Percentiles rank a stretch among this genome's conserved stretches.
Conservation (phyloP, 257 asterid species). For the Linderniella brevidens region DNA sequence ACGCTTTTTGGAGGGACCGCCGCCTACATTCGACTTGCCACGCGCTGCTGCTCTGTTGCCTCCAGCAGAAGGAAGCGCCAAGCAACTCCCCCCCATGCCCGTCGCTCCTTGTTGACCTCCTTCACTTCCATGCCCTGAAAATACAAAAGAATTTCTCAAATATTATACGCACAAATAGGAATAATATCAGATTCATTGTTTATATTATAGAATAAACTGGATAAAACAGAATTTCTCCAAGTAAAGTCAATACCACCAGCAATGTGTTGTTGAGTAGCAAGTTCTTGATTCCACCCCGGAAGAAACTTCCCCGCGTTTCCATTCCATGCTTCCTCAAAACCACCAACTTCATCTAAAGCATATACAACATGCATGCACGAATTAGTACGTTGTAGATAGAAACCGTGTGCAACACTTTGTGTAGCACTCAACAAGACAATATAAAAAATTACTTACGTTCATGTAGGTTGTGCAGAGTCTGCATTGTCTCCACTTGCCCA, state of each 20-base stretch:
- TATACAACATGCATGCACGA: background rate
- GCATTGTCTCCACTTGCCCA: conserved; percentile 77
- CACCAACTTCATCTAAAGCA: conserved; percentile 46
- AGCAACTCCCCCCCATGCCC: no score
- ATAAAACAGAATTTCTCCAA: no score
- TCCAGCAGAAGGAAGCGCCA: no score
- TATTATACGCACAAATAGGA: no score
- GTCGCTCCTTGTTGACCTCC: no score
- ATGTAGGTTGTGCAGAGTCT: conserved; percentile 68
- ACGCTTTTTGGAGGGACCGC: no score
- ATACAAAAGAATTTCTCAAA: no score
- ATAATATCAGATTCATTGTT: no score
- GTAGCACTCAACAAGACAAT: background rate
- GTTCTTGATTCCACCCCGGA: conserved; percentile 35
- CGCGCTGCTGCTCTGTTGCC: no score
- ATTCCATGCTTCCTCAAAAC: conserved; percentile 69
- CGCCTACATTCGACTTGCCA: no score
- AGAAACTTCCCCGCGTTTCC: conserved; percentile 51
- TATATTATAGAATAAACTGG: no score
- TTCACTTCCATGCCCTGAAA: no score
- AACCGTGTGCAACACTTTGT: background rate
- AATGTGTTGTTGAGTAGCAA: conserved; percentile 17
- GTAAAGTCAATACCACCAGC: conserved; percentile 20
- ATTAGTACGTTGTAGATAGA: background rate
- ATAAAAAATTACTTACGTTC: conserved; percentile 54